Evolutionary conservation across 345 rosid genomes (phyloP), one percentile per base, ranked within the genome.

Genomic region (Boechera retrofracta): DNA sequence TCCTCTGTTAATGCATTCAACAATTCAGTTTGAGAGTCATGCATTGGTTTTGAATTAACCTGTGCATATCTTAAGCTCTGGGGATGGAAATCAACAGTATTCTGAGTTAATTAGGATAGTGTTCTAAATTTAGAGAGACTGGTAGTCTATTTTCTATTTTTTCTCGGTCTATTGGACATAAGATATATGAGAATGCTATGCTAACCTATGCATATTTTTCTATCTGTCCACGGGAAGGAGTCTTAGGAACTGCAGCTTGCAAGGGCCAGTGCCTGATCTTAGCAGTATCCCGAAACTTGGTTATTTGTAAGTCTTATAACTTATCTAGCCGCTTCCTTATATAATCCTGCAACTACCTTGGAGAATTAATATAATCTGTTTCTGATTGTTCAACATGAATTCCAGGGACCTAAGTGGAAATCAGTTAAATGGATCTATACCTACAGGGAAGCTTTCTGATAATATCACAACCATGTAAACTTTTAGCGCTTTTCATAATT

Each of bases 351-450:
- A 38, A 28, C 62, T 57, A 33, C 32, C 45, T 63, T 69, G 56
- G 68, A 38, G 2, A n/a, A 54, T 8, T 16, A 13, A 29, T 33
- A 56, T 38, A 49, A 79, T 54, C 53, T 42, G 66, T 32, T 69
- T 69, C 51, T 75, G 63, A 31, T 63, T 57, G 59, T 55, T 38
- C 35, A 8, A 48, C 62, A 5, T 81, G 41, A 63, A 61, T 82
- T 76, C 47, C 94, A 95, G 99, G 73, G 99, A 90, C 82, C 89
- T 95, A 45, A 86, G 99, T 83, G 79, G 81, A 71, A 95, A 95
- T 87, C 82, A 75, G 73, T 87, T 95, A 58, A 89, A 73, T 75
- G 98, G 93, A 71, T 45, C 94, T 61, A 83, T 95, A 82, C 98
- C 97, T 73, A 9, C 81, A 53, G 66, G 81, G 61, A 84, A 72